Conservation (phyloP, 306 rosid species). For the Hippophae rhamnoides region DNA sequence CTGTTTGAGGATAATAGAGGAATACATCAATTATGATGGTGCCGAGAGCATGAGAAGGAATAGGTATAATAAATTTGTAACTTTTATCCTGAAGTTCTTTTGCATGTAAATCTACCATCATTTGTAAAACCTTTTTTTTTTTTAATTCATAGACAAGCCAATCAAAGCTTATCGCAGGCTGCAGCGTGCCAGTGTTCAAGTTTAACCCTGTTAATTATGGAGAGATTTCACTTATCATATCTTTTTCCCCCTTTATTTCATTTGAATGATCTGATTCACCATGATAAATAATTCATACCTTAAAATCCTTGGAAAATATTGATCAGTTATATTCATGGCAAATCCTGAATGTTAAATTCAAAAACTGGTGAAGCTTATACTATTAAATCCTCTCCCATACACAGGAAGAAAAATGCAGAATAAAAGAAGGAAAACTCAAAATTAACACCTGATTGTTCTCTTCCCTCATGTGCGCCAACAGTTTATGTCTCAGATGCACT, state of each 20-base stretch:
- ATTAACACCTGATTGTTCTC: slow-evolving; percentile 64
- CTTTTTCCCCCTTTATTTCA: not conserved
- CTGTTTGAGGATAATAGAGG: not conserved
- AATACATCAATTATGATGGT: too few species aligned
- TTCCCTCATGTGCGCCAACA: slow-evolving; percentile 75
- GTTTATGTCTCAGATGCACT: slow-evolving; percentile 63
- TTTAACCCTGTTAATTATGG: too few species aligned
- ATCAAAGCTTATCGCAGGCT: too few species aligned
- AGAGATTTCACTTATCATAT: too few species aligned
- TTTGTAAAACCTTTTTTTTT: too few species aligned
- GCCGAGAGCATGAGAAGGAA: too few species aligned
- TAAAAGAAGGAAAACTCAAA: slow-evolving; percentile 8
- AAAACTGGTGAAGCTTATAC: not conserved
- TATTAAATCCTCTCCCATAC: not conserved
- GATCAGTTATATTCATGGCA: not conserved
- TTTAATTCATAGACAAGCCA: too few species aligned
- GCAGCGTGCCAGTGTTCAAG: too few species aligned
- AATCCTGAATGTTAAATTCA: not conserved
- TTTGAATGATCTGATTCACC: not conserved
- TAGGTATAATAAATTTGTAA: too few species aligned
- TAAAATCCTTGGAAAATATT: not conserved
- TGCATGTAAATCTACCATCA: too few species aligned
- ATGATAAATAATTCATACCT: not conserved
- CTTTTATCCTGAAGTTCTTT: not conserved
- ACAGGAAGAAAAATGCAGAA: slow-evolving; percentile 3